These are phyloP conservation scores for Malus fusca DNA, from an alignment of 306 rosid genomes.

Conservation along the genomic window DNA sequence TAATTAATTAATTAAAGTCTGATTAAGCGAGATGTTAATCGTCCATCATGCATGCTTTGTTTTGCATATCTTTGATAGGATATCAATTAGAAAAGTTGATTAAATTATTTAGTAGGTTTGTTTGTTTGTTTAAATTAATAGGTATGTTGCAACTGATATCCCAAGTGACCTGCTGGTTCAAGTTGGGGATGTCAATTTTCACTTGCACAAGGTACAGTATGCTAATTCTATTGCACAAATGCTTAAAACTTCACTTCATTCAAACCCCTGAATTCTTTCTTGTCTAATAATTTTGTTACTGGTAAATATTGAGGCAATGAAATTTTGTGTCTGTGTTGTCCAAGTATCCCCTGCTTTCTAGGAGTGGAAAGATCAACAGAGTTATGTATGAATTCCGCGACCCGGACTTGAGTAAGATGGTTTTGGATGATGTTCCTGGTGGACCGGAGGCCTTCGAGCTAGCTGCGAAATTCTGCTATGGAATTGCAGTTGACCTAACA, in stretches of 20 bases:
- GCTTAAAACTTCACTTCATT: not conserved
- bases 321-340: constrained; percentile 16
- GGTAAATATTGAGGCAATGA: not conserved
- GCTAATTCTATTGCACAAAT: not conserved
- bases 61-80: not conserved
- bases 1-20: not conserved
- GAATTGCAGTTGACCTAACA: constrained; percentile 84
- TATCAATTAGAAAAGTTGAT: not conserved
- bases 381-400: constrained; percentile 59
- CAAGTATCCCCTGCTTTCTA: constrained; percentile 81
- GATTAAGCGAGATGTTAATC: not conserved
- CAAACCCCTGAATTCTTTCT: not conserved
- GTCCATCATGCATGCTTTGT: not conserved
- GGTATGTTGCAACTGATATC: constrained; percentile 90
- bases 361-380: constrained; percentile 93
- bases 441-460: constrained; percentile 84
- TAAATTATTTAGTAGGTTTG: not conserved
- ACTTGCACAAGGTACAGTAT: constrained; percentile 68
- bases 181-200: constrained; percentile 63
- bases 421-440: constrained; percentile 81
- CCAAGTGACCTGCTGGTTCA: constrained; percentile 80
- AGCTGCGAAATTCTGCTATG: constrained; percentile 90
- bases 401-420: constrained; percentile 56
- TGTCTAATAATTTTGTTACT: not conserved
- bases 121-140: constrained; percentile 3